Evolutionary conservation across 345 rosid species (phyloP).

Genomic region (Cochlearia excelsa): DNA sequence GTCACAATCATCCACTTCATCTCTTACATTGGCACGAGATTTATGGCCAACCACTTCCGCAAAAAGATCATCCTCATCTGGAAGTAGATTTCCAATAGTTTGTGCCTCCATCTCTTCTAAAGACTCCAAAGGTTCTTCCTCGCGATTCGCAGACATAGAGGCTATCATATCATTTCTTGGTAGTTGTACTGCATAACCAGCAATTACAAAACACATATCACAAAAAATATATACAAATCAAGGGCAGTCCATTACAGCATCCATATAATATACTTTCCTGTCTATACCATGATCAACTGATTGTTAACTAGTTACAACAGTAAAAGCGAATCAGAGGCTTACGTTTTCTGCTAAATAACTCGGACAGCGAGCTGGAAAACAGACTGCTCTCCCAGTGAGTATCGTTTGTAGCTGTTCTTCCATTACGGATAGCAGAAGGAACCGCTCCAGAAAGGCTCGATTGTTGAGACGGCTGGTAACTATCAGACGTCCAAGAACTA

Average conservation of each 20-base stretch:
- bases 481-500: conserved; percentile 42
- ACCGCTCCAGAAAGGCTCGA: conserved; percentile 42
- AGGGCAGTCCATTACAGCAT: conserved; percentile 5
- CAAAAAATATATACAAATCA: too few relatives aligned
- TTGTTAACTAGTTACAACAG: not conserved
- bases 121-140: conserved; percentile 66
- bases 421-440: conserved; percentile 36
- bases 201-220: not conserved
- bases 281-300: not conserved
- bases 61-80: conserved; percentile 87
- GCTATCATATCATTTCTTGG: conserved; percentile 45
- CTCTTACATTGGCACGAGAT: conserved; percentile 45
- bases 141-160: conserved; percentile 46
- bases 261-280: not conserved
- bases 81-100: conserved; percentile 89
- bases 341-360: conserved; percentile 66
- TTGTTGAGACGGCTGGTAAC: conserved; percentile 38
- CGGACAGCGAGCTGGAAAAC: conserved; percentile 90
- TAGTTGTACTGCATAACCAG: conserved; percentile 50
- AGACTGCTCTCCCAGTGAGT: conserved; percentile 75
- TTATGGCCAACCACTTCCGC: conserved; percentile 62
- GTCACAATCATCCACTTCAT: conserved; percentile 79
- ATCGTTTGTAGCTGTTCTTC: conserved; percentile 41
- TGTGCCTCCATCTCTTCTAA: conserved; percentile 83
- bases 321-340: conserved; percentile 36